Evolutionary conservation across 2,329 filamentous ascomycete species (phyloP), one percentile per base, ranked within the genome.

Genomic region (Drechmeria coniospora): DNA sequence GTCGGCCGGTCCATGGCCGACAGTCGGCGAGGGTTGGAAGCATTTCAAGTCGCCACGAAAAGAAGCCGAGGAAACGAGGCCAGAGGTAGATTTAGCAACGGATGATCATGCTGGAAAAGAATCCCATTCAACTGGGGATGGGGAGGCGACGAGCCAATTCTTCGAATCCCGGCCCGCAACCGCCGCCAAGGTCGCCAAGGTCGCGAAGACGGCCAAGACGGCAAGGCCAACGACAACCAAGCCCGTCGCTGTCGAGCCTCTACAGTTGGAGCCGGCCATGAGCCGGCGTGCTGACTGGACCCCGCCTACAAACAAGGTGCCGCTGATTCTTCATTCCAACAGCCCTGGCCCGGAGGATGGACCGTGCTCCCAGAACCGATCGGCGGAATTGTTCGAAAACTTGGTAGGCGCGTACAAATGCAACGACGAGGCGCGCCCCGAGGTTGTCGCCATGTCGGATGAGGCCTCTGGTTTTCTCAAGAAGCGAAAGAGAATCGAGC

Each of bases 251-350:
- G 29, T 45, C n/a, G 52, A 54, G 26, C 42, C 53, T 1, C 38
- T 58, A 3, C 40, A 49, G 13, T 32, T 62, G 7, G 61, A 66
- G 28, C 48, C 46, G 25, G 78, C 76, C 6, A 46, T 65, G 15
- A 56, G 53, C 25, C 60, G 78, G 33, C 62, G 71, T 33, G 43
- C 53, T 10, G 63, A 74, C 32, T 84, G 79, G 79, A 84, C 79
- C 1, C 79, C 77, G 2, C 65, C 71, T 4, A 61, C 57, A 25
- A 44, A 57, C 19, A 58, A 57, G 23, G 39, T 37, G 1, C 32
- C 45, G 3, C 33, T 44, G 31, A 40, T 35, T 21, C 36, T 47
- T 3, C 44, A 44, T 10, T 46, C 49, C 0, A 48, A 47, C 6
- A 47, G 50, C 1, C 52, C 56, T 0, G 39, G 30, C 6, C 21